Evolutionary conservation across 1,139 yeast species (phyloP).

Genomic region (Candida tropicalis): DNA sequence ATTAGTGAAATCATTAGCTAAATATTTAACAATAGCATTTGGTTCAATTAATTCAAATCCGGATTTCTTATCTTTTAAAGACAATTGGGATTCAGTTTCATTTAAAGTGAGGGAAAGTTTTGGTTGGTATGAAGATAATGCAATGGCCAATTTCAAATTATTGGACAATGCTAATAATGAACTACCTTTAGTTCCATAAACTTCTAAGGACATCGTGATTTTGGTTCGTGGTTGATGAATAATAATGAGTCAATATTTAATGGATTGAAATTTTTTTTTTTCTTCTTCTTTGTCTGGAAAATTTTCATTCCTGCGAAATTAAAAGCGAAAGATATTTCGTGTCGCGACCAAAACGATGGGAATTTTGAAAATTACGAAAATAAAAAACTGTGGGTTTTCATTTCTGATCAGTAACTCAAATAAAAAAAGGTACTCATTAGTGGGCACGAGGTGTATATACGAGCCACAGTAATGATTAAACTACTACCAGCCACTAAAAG

Average conservation of each 20-base stretch:
- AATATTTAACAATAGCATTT: conserved; percentile 79
- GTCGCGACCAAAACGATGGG: too few species aligned
- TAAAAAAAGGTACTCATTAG: too few species aligned
- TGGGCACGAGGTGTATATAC: neutral
- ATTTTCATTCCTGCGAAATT: too few species aligned
- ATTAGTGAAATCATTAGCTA: conserved; percentile 49
- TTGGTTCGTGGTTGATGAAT: neutral
- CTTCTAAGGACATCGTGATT: conserved; percentile 24
- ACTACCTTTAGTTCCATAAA: conserved; percentile 47
- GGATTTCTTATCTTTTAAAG: conserved; percentile 35
- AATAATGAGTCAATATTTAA: conserved; percentile 9
- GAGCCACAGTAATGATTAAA: conserved; percentile 4
- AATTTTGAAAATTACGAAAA: too few species aligned
- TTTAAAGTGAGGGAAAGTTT: conserved; percentile 29
- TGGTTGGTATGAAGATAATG: conserved; percentile 42
- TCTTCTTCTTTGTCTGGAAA: conserved; percentile 1
- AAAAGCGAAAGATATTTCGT: too few species aligned
- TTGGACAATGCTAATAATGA: conserved; percentile 46
- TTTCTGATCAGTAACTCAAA: too few species aligned
- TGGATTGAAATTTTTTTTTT: conserved; percentile 2
- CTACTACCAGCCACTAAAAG: neutral
- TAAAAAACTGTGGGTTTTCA: neutral
- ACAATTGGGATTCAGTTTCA: conserved; percentile 28
- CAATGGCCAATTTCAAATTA: conserved; percentile 64
- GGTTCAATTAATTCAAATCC: conserved; percentile 67